Evolutionary conservation across 306 rosid genomes (phyloP).

Genomic region (Canavalia gladiata): DNA sequence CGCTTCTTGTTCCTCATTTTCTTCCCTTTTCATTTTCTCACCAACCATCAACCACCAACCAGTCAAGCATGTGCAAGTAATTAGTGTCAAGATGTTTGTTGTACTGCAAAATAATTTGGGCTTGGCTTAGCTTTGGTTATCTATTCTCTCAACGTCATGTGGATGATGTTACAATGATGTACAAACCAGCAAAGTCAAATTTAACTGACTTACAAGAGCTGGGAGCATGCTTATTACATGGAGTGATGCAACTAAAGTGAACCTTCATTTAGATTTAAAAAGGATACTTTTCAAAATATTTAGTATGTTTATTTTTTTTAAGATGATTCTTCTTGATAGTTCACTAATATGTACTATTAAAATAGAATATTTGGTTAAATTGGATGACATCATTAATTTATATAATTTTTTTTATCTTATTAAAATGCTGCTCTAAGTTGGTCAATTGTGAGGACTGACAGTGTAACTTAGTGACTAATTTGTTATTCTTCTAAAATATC

Average conservation of each 20-base stretch:
- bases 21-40: background rate
- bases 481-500: too few relatives aligned
- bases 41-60: too few relatives aligned
- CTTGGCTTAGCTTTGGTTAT: background rate
- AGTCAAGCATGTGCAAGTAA: too few relatives aligned
- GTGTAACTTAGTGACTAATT: too few relatives aligned
- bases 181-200: slow-evolving; percentile 55
- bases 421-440: too few relatives aligned
- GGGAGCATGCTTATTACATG: slow-evolving; percentile 50
- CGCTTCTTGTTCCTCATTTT: background rate
- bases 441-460: too few relatives aligned
- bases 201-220: slow-evolving; percentile 43
- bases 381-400: too few relatives aligned
- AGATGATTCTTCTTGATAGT: too few relatives aligned
- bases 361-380: too few relatives aligned
- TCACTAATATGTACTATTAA: background rate
- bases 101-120: background rate
- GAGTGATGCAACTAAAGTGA: slow-evolving; percentile 63
- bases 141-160: background rate
- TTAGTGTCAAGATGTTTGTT: background rate
- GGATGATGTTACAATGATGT: slow-evolving; percentile 53
- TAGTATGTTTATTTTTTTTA: too few relatives aligned
- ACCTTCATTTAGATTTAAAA: slow-evolving; percentile 23
- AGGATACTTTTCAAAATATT: background rate
- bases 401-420: too few relatives aligned